Evolutionary conservation across 805 yeast species (phyloP), one percentile per base, ranked within the genome.

Genomic region (Wickerhamiella australiensis): DNA sequence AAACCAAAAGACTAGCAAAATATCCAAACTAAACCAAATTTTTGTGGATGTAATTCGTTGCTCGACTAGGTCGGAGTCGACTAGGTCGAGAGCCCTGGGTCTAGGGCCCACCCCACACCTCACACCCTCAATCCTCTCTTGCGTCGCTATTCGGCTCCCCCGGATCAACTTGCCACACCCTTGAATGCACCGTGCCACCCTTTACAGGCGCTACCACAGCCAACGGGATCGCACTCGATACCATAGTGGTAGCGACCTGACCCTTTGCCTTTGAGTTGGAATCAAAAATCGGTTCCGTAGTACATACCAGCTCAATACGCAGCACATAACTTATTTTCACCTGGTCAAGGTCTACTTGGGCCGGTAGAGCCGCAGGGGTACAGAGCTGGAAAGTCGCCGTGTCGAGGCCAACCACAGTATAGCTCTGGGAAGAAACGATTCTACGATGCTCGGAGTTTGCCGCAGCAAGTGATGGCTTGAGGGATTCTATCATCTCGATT

Each of bases 401-500:
- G 7, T 22, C 23, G 4, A 40, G 37, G 6, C 49, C 47, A 15
- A 27, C 22, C 6, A 49, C 46, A 4, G 31, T 29, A 9, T 15
- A 22, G 17, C 29, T 29, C 25, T 43, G 44, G 9, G 47, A 27
- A 2, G 48, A 35, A 25, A 46, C 27, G 11, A 36, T 41, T 17
- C 23, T 21, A 3, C 37, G 33, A 45, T 44, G 13, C 5, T 27
- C 33, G 6, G 44, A 21, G 15, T 44, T 49, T 3, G 44, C 37
- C 3, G 33, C 29, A 2, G 67, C 59, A 35, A 62, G 54, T 18
- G 55, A 51, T 15, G 54, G 54, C 31, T 54, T 59, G 17, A 68
- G 56, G 5, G 44, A 47, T 47, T 68, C 73, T 2, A 60, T 58
- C 5, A 69, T 66, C 51, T 69, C 72, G 13, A 68, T 53, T 21